These are phyloP conservation scores for Dicorynia guianensis DNA, from an alignment of 306 rosid species.

Conservation along the genomic window DNA sequence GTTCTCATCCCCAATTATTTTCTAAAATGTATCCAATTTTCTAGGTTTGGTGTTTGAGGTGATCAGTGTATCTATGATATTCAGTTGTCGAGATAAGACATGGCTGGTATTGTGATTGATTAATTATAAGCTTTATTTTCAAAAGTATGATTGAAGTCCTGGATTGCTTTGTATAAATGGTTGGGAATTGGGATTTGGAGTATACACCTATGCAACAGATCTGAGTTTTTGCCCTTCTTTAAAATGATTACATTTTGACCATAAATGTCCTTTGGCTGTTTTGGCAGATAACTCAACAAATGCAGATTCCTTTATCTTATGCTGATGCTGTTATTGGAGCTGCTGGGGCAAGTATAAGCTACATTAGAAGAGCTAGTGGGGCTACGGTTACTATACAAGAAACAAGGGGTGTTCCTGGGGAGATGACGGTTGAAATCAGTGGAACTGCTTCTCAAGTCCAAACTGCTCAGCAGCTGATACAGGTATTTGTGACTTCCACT, in stretches of 20 bases:
- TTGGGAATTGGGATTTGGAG: constrained; percentile 1
- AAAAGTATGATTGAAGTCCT: constrained; percentile 26
- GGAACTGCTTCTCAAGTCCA: constrained; percentile 95
- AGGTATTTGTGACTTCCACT: constrained; percentile 57
- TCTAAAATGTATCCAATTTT: background rate
- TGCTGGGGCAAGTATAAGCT: constrained; percentile 93
- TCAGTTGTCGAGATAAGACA: constrained; percentile 19
- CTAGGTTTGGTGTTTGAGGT: background rate
- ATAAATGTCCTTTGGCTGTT: constrained; percentile 40
- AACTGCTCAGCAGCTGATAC: constrained; percentile 96
- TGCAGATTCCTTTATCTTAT: constrained; percentile 92
- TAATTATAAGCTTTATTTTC: constrained; percentile 18
- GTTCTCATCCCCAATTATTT: too few relatives aligned
- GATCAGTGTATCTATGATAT: background rate
- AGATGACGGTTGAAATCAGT: constrained; percentile 98
- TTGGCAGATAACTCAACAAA: constrained; percentile 86
- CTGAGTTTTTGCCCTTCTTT: constrained; percentile 2
- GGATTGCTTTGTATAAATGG: background rate
- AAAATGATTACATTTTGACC: background rate
- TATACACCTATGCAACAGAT: background rate
- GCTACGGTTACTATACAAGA: constrained; percentile 96
- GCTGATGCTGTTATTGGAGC: constrained; percentile 99
- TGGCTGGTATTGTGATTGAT: background rate
- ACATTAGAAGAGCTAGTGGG: constrained; percentile 95
- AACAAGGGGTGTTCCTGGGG: constrained; percentile 96